Evolutionary conservation across 108 stramenopile genomes (phyloP).

Genomic region (Nannochloropsis salina): DNA sequence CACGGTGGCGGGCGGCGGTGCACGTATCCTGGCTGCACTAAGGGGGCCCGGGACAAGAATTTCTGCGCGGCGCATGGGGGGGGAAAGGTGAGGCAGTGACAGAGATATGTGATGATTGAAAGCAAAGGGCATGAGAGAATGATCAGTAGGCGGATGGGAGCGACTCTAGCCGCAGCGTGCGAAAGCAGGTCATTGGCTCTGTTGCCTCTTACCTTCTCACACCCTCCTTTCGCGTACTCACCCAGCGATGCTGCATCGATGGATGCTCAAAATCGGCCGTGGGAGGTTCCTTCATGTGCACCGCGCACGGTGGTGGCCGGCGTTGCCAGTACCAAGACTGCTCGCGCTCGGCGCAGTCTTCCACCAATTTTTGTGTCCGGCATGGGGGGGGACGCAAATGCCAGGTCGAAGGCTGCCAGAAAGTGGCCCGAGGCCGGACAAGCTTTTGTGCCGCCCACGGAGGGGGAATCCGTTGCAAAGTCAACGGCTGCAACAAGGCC

Average conservation of each 20-base stretch:
- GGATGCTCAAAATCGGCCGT: constrained; percentile 93
- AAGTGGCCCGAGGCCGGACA: constrained; percentile 47
- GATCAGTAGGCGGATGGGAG: background rate
- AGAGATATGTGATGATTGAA: background rate
- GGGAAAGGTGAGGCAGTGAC: constrained; percentile 28
- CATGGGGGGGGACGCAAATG: constrained; percentile 84
- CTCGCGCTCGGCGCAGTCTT: constrained; percentile 82
- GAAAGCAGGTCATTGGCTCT: background rate
- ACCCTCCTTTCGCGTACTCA: background rate
- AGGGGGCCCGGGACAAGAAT: constrained; percentile 76
- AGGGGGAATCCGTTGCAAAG: constrained; percentile 48
- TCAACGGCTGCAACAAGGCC: constrained; percentile 38
- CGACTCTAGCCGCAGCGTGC: background rate
- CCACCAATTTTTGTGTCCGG: constrained; percentile 88
- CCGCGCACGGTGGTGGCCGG: constrained; percentile 90
- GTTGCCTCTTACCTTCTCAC: background rate
- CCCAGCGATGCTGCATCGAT: constrained; percentile 44
- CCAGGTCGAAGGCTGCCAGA: constrained; percentile 43
- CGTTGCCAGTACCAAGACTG: constrained; percentile 64
- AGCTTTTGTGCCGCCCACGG: constrained; percentile 52
- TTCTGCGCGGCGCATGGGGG: constrained; percentile 55
- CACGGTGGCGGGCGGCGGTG: constrained; percentile 95
- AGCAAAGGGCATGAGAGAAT: background rate
- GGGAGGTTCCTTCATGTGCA: constrained; percentile 86
- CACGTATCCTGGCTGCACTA: constrained; percentile 79